Evolutionary conservation across 106 monocot species (phyloP), one percentile per base, ranked within the genome.

Genomic region (Acanthochlamys bracteata): DNA sequence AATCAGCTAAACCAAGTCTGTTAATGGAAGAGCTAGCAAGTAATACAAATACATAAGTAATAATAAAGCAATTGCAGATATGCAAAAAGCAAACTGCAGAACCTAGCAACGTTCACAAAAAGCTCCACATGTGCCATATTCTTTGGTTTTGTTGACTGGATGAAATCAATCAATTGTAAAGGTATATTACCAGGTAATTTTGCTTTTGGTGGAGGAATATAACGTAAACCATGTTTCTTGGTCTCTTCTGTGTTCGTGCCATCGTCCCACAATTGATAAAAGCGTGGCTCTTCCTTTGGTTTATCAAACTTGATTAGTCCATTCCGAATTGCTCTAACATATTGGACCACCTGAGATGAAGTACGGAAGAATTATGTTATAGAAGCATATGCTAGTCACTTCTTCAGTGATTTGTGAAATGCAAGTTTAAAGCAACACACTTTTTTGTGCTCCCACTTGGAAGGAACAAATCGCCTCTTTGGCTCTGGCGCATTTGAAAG

Each of bases 401-500:
- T 33, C 33, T 3, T 33, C 33, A 33, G 33, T 33, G 33, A 33
- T 6, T 33, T 3, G 6, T 6, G 33, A 33, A 33, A 33, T 33
- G 33, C 33, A 57, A 57, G 21, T 19, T 21, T 12, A 53, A 47
- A 25, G 13, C 58, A 0, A 17, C 4, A 12, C 69, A 92, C 96
- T 88, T 83, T 98, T 69, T 92, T 92, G 43, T 85, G 83, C 49
- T 98, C 96, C 88, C 88, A 92, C 69, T 92, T 98, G 17, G 96
- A 98, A 68, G 91, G 96, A 62, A 89, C 67, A 51, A 98, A 98
- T 42, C 96, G 84, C 63, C 96, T 82, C 69, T 98, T 98, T 74
- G 96, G 96, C 76, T 98, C 96, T 47, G 96, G 91, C n/a, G 88
- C 96, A 92, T 71, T 85, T 59, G 91, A 91, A 63, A 98, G 83